A percentile compares a stretch with the other conserved stretches of the same genome.
Conservation (phyloP, 2,329 filamentous ascomycete genomes). For the Ceratocystis cacaofunesta region DNA sequence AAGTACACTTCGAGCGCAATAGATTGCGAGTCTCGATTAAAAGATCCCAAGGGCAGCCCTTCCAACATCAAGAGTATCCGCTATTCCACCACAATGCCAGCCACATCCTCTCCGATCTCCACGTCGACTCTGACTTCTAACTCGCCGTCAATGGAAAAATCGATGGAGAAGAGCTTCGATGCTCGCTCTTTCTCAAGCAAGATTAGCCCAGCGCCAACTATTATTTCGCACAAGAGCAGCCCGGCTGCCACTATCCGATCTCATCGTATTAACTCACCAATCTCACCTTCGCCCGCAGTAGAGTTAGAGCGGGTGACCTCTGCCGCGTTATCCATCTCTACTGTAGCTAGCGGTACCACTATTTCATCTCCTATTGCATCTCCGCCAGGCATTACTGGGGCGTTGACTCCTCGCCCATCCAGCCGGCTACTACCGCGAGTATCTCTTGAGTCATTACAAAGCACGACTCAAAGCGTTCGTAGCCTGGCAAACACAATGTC, state of each 20-base stretch:
- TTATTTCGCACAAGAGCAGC: conserved; percentile 5
- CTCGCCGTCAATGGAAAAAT: conserved; percentile 5
- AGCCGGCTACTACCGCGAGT: conserved; percentile 14
- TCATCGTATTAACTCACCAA: background rate
- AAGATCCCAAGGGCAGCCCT: background rate
- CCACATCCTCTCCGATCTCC: conserved; percentile 4
- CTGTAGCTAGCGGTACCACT: conserved; percentile 6
- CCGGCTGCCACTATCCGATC: conserved; percentile 13
- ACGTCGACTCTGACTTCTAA: conserved; percentile 8
- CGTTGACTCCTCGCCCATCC: conserved; percentile 15
- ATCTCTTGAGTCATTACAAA: conserved; percentile 14
- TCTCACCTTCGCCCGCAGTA: background rate
- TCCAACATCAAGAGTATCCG: conserved; percentile 15
- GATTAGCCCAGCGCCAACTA: conserved; percentile 3
- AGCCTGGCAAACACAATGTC: background rate
- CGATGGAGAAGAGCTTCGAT: conserved; percentile 11
- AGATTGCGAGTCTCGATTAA: conserved; percentile 9
- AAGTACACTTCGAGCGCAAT: background rate
- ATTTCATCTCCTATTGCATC: conserved; percentile 14
- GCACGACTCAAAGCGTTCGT: conserved; percentile 7
- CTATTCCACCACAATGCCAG: conserved; percentile 15
- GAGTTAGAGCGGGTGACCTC: conserved; percentile 14
- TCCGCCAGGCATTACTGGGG: conserved; percentile 7
- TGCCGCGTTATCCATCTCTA: conserved; percentile 15
- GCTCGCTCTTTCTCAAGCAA: conserved; percentile 7